phyloP scores from a whole-genome alignment of 768 basidiomycete genomes.

The Coprinopsis marcescibilis region DNA sequence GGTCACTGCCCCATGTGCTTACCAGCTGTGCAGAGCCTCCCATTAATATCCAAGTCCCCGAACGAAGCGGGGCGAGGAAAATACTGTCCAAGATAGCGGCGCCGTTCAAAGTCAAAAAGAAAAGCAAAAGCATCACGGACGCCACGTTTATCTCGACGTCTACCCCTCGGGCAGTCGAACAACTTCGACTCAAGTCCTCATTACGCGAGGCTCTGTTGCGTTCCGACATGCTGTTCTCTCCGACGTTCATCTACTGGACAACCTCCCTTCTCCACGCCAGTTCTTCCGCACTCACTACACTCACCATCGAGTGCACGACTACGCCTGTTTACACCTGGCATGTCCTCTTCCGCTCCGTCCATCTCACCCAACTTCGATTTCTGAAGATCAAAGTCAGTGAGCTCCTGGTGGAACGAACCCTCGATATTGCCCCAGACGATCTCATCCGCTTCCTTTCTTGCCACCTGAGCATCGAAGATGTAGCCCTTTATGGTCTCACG shows the following conservation, averaged over 20 bases:
- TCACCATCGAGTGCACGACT: background rate
- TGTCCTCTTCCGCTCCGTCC: background rate
- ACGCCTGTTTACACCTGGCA: background rate
- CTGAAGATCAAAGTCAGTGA: background rate
- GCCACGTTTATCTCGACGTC: no score
- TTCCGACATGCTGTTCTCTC: slow-evolving; percentile 1
- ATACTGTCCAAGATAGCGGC: no score
- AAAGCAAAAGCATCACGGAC: no score
- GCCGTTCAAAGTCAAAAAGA: no score
- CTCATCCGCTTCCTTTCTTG: background rate
- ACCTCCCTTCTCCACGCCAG: background rate
- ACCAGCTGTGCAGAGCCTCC: no score
- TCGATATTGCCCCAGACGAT: background rate
- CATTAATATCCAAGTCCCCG: no score
- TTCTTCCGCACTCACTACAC: background rate
- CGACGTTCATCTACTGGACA: background rate
- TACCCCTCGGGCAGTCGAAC: background rate
- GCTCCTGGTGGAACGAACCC: background rate
- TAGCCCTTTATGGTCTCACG: background rate
- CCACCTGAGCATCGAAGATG: background rate
- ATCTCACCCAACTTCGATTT: background rate
- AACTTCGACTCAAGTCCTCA: background rate
- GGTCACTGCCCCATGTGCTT: no score
- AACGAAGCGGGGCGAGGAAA: no score
- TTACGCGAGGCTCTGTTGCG: background rate